phyloP scores from a whole-genome alignment of 495 filamentous ascomycete genomes.

The Lichenothelia convexa region DNA sequence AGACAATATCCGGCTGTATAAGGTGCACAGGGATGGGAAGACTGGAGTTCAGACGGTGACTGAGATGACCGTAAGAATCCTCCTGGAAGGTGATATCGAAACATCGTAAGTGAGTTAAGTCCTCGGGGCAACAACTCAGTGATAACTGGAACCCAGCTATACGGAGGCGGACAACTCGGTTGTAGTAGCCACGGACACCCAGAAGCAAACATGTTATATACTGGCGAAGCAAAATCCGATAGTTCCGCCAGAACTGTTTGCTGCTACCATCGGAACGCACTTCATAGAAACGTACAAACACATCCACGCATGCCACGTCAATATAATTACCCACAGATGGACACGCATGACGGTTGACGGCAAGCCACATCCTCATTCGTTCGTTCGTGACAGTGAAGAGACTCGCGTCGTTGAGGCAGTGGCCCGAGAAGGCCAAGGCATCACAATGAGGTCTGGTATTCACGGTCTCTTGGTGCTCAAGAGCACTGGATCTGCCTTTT shows the following conservation, averaged over 20 bases:
- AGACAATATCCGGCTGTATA: constrained; percentile 96
- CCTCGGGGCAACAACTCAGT: too few relatives aligned
- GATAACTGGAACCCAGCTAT: constrained; percentile 38
- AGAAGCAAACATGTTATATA: constrained; percentile 97
- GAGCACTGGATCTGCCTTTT: constrained; percentile 92
- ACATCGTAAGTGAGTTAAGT: constrained; percentile 44
- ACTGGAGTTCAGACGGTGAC: constrained; percentile 65
- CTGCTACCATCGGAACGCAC: constrained; percentile 62
- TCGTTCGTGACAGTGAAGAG: constrained; percentile 77
- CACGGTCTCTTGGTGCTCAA: constrained; percentile 77
- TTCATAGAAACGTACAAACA: constrained; percentile 77
- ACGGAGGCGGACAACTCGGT: constrained; percentile 89
- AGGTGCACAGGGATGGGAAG: constrained; percentile 63
- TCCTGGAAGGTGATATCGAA: constrained; percentile 83
- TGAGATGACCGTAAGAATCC: constrained; percentile 84
- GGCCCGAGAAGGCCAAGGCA: constrained; percentile 23
- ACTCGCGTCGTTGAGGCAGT: constrained; percentile 55
- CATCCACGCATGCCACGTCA: constrained; percentile 66
- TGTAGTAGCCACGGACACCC: constrained; percentile 88
- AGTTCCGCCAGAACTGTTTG: constrained; percentile 85
- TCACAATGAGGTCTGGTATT: constrained; percentile 37
- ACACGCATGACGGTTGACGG: constrained; percentile 75
- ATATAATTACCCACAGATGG: constrained; percentile 75
- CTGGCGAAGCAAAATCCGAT: constrained; percentile 85
- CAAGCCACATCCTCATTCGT: constrained; percentile 89